phyloP scores from a whole-genome alignment of 495 filamentous ascomycete species.

The Aspergillus affinis region DNA sequence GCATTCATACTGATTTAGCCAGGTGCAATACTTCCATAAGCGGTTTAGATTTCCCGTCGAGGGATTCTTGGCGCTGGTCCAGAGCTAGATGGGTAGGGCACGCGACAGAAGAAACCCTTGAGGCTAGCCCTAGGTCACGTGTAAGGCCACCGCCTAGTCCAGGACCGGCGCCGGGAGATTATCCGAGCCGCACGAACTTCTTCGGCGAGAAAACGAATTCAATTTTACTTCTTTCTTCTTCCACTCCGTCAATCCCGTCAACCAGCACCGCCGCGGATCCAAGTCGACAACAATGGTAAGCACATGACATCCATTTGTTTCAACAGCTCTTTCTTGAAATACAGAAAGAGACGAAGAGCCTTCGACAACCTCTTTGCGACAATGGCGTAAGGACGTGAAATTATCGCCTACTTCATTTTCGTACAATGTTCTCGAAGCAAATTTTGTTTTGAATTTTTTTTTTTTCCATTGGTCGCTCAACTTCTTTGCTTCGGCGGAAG shows the following conservation, averaged over 20 bases:
- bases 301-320: conserved; percentile 33
- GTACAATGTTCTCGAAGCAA: conserved; percentile 40
- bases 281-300: conserved; percentile 56
- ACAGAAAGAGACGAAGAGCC: conserved; percentile 17
- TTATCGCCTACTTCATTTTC: conserved; percentile 29
- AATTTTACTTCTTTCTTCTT: conserved; percentile 26
- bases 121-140: conserved; percentile 27
- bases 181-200: conserved; percentile 19
- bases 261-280: conserved; percentile 37
- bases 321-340: conserved; percentile 12
- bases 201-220: conserved; percentile 24
- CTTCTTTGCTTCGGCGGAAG: conserved; percentile 21
- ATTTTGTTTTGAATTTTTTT: conserved; percentile 43
- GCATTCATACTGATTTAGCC: too few relatives aligned
- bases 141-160: conserved; percentile 13
- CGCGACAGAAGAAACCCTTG: background rate
- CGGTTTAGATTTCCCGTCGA: too few relatives aligned
- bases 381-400: conserved; percentile 32
- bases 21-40: too few relatives aligned
- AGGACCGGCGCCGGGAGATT: conserved; percentile 38
- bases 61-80: background rate
- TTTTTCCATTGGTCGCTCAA: conserved; percentile 26
- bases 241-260: conserved; percentile 42
- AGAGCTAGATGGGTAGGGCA: background rate
- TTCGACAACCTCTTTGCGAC: conserved; percentile 36